These are phyloP conservation scores for Globisporangium megalacanthum DNA, from an alignment of 352 stramenopile genomes.

Conservation along the genomic window DNA sequence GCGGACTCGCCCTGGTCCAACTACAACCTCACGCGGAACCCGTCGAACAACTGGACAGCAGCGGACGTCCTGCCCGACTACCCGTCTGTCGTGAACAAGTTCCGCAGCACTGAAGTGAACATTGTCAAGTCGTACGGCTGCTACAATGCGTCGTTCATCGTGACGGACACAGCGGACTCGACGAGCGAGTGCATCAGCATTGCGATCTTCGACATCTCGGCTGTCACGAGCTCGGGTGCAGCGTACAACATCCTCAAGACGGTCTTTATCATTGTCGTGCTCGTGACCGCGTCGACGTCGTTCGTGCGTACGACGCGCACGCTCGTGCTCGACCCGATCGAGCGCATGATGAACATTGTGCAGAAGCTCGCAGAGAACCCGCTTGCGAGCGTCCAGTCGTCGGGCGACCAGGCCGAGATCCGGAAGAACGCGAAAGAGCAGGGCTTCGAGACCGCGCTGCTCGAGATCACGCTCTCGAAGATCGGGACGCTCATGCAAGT, in stretches of 20 bases:
- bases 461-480: slow-evolving; percentile 80
- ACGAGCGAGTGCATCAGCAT: slow-evolving; percentile 61
- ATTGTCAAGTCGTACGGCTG: slow-evolving; percentile 76
- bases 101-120: slow-evolving; percentile 55
- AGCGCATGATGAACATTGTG: slow-evolving; percentile 90
- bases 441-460: slow-evolving; percentile 68
- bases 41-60: slow-evolving; percentile 47
- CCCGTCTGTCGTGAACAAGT: slow-evolving; percentile 27
- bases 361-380: slow-evolving; percentile 87
- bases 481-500: slow-evolving; percentile 85
- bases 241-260: slow-evolving; percentile 87
- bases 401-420: slow-evolving; percentile 54
- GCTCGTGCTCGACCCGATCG: slow-evolving; percentile 86
- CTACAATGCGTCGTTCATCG: slow-evolving; percentile 59
- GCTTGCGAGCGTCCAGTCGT: slow-evolving; percentile 74
- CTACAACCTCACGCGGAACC: slow-evolving; percentile 57
- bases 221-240: slow-evolving; percentile 35
- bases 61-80: slow-evolving; percentile 35
- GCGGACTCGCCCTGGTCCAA: slow-evolving; percentile 19
- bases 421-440: slow-evolving; percentile 76
- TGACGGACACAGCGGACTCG: slow-evolving; percentile 39
- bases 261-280: slow-evolving; percentile 80
- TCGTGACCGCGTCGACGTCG: slow-evolving; percentile 69
- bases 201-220: slow-evolving; percentile 83
- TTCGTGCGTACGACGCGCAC: slow-evolving; percentile 82